These are phyloP conservation scores for Dendrocalamus sinicus DNA, from an alignment of 176 grass and related monocot genomes.

Conservation along the genomic window DNA sequence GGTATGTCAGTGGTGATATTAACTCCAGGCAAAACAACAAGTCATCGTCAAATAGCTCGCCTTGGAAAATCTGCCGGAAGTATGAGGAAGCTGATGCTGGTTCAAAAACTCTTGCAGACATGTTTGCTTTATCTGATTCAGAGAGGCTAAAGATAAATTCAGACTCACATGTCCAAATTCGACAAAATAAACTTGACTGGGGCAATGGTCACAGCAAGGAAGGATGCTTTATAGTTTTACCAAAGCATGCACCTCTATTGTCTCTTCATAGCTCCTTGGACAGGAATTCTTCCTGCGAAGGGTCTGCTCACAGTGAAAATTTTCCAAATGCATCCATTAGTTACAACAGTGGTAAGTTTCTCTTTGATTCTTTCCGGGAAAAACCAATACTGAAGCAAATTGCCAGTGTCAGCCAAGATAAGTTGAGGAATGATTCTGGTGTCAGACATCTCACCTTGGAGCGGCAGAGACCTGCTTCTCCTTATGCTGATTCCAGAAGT, in stretches of 20 bases:
- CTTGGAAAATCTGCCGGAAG: conserved; percentile 15
- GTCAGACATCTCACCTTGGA: conserved; percentile 2
- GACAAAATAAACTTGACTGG: conserved; percentile 17
- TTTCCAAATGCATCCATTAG: conserved; percentile 21
- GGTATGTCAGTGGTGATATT: conserved; percentile 14
- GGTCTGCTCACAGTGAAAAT: conserved; percentile 29
- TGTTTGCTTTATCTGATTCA: conserved; percentile 72
- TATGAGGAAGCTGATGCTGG: conserved; percentile 35
- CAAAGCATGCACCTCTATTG: conserved; percentile 48
- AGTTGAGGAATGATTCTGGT: conserved; percentile 35
- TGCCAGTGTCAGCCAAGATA: conserved; percentile 13
- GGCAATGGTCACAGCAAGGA: conserved; percentile 40
- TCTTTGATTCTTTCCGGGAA: conserved; percentile 38
- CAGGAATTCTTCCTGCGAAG: conserved; percentile 31
- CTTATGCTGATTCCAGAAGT: conserved; percentile 27
- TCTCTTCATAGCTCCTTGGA: conserved; percentile 32
- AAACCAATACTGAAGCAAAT: conserved; percentile 49
- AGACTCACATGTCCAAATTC: conserved; percentile 11
- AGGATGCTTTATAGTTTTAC: conserved; percentile 62
- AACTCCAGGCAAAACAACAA: conserved; percentile 41
- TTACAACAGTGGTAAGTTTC: conserved; percentile 31
- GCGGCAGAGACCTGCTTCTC: conserved; percentile 28
- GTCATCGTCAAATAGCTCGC: conserved; percentile 19
- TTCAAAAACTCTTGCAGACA: conserved; percentile 64
- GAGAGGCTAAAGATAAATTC: conserved; percentile 50